These are phyloP conservation scores for Neurospora sp. DNA, from an alignment of 495 filamentous ascomycete species.

Conservation along the genomic window DNA sequence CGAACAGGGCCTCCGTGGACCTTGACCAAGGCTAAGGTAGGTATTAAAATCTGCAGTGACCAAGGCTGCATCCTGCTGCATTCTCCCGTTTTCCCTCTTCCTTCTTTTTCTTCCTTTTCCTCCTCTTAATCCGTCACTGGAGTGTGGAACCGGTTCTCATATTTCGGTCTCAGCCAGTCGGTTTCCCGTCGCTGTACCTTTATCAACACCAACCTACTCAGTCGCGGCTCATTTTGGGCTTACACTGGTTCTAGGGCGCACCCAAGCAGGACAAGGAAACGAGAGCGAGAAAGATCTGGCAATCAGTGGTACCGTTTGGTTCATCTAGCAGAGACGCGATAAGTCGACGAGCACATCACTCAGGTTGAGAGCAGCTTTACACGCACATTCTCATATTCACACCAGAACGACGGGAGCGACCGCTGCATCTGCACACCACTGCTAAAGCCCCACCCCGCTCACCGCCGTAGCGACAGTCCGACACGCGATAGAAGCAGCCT, in stretches of 20 bases:
- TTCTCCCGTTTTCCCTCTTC: neutral
- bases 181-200: neutral
- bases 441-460: neutral
- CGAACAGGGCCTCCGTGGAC: neutral
- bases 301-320: neutral
- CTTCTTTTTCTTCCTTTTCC: conserved; percentile 3
- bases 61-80: conserved; percentile 12
- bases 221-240: neutral
- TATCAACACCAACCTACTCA: neutral
- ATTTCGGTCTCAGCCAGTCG: neutral
- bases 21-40: neutral
- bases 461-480: neutral
- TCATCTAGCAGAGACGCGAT: neutral
- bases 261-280: neutral
- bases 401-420: neutral
- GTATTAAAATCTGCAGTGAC: conserved; percentile 8
- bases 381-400: neutral
- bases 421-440: neutral
- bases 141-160: conserved; percentile 2
- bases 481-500: neutral
- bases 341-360: neutral
- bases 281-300: neutral
- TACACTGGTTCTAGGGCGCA: neutral
- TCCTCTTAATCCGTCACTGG: neutral
- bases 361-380: neutral